A percentile compares a stretch with the other conserved stretches of the same genome.
These are phyloP conservation scores for Bauhinia variegata DNA, from an alignment of 306 rosid genomes.

Conservation along the genomic window DNA sequence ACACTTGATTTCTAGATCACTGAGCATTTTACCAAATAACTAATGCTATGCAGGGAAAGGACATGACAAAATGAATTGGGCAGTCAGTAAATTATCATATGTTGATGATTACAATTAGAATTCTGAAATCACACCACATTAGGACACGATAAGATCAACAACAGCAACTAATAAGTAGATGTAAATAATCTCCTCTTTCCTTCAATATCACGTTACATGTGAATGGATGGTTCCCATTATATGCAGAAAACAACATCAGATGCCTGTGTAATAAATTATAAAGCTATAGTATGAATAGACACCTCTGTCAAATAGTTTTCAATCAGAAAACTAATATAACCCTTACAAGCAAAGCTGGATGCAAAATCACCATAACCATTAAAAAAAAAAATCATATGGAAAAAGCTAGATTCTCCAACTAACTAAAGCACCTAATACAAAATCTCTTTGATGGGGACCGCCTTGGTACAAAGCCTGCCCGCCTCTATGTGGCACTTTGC, in stretches of 20 bases:
- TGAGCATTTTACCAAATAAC: too few species aligned
- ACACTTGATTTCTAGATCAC: too few species aligned
- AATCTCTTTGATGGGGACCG: conserved; percentile 42
- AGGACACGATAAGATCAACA: not conserved
- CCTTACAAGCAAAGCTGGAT: conserved; percentile 53
- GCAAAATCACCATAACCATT: conserved; percentile 47
- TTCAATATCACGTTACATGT: conserved; percentile 13
- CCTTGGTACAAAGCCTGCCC: conserved; percentile 41
- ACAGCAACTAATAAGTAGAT: not conserved
- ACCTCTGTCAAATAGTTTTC: conserved; percentile 23
- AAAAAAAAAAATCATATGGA: conserved; percentile 35
- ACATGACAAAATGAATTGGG: too few species aligned
- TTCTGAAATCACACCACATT: not conserved
- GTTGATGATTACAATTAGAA: not conserved
- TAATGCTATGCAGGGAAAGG: too few species aligned
- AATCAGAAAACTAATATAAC: conserved; percentile 28
- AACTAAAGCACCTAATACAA: conserved; percentile 40
- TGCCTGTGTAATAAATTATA: conserved; percentile 7
- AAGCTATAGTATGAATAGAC: conserved; percentile 36
- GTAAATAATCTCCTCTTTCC: not conserved
- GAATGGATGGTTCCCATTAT: conserved; percentile 29
- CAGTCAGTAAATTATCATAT: too few species aligned
- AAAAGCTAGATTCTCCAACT: conserved; percentile 36
- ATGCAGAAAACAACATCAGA: conserved; percentile 25
- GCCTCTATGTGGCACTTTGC: conserved; percentile 46